These are phyloP conservation scores for Apiotrichum akiyoshidainum DNA, from an alignment of 1,284 basidiomycete genomes.

Conservation along the genomic window DNA sequence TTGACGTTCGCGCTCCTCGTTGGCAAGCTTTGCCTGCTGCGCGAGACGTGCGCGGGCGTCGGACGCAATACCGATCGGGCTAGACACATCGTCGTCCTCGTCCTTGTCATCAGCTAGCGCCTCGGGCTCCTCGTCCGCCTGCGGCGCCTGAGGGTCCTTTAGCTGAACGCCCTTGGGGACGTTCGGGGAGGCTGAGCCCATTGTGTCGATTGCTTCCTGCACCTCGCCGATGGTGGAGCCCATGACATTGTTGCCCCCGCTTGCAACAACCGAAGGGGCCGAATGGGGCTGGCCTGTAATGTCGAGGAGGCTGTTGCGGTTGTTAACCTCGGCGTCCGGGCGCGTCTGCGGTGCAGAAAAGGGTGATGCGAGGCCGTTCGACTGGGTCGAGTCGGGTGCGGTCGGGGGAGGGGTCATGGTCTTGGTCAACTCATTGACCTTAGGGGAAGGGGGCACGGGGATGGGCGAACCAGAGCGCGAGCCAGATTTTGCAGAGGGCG, in stretches of 20 bases:
- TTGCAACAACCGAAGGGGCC: neutral
- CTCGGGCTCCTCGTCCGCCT: neutral
- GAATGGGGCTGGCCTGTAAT: conserved; percentile 14
- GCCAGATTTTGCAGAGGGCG: neutral
- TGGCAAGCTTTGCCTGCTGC: conserved; percentile 60
- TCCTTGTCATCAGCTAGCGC: conserved; percentile 42
- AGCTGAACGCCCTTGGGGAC: conserved; percentile 14
- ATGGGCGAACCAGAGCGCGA: conserved; percentile 3
- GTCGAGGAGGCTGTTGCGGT: conserved; percentile 19
- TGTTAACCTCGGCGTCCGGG: neutral
- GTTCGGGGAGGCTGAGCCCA: conserved; percentile 47
- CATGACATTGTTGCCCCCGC: conserved; percentile 58
- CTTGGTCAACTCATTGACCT: neutral
- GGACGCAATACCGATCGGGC: conserved; percentile 58
- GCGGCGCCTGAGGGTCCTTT: conserved; percentile 19
- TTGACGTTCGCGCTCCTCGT: conserved; percentile 56
- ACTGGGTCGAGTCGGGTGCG: neutral
- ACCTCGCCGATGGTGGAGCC: conserved; percentile 80
- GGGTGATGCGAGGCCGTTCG: conserved; percentile 11
- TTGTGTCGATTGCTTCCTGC: conserved; percentile 76
- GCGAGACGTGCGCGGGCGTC: conserved; percentile 65
- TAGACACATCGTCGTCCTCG: conserved; percentile 54
- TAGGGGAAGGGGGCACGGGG: conserved; percentile 8
- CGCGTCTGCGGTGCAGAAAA: neutral
- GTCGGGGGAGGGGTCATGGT: neutral